Base-by-base conservation (phyloP, 306 rosid species). In the Prunus davidiana region DNA sequence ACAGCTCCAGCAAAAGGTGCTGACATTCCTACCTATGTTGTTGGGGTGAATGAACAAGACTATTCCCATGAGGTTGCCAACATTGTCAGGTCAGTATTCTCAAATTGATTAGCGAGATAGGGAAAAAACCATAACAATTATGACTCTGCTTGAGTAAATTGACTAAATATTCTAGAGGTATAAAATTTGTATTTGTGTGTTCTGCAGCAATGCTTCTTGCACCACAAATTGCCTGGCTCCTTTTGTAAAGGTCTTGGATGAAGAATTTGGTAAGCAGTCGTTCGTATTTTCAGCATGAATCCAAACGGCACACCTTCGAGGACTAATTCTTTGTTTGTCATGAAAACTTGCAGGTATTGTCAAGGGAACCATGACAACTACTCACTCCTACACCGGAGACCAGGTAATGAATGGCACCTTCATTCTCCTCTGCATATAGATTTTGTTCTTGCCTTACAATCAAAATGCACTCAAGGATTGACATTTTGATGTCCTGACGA, bases 1-100 rank as follows among this genome's bases (percentile, higher is more conserved):
- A 96, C 99, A 7, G 99, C 99, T 76, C 99, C 99, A 16, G 99
- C 99, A 46, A 96, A 96, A 82, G 99, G 99, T 75, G 99, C 93
- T 49, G 99, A 96, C 77, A 96, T 96, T 79, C 99, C 97, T 56
- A 96, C 99, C 43, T 96, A 96, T 34, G 99, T 96, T 68, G 68
- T 89, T 3, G 99, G 99, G 56, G 98, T 96, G 7, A 92, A 96
- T 51, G 99, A 96, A 77, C 69, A 87, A 57, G 99, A 88, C 81
- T 96, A 96, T 74, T 8, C 30, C 57, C 93, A 96, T 38, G 87
- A 89, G 0, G 92, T 91, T 13, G 27, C 97, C 54, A 46, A 92
- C 89, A 96, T 96, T 46, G 77, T 96, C 51, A 96, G 99, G 99
- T 96, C 28, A 1, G 79, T 79, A 25, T 34, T 66, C 47, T 50